Conservation (phyloP, 345 rosid species). For the Conringia planisiliqua region DNA sequence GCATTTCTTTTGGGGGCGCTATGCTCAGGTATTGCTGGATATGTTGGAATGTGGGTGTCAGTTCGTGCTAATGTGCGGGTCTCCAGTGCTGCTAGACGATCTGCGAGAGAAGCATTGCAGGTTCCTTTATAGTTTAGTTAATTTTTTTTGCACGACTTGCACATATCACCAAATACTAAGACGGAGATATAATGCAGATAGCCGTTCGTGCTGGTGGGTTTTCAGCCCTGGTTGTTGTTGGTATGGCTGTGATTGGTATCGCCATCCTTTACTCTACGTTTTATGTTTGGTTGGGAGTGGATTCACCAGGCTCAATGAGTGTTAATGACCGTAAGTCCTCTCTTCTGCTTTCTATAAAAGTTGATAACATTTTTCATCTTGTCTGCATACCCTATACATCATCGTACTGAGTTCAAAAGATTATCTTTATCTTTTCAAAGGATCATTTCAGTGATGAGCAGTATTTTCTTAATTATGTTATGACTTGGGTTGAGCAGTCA, state of each 20-base stretch:
- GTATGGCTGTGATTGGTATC: conserved; percentile 97
- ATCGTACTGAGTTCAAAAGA: neutral
- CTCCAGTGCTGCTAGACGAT: conserved; percentile 97
- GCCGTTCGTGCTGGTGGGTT: conserved; percentile 99
- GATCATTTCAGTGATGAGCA: neutral
- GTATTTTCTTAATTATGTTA: neutral
- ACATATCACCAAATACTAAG: conserved; percentile 28
- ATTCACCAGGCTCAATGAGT: conserved; percentile 78
- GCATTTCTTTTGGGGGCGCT: conserved; percentile 93
- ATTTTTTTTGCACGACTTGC: conserved; percentile 18
- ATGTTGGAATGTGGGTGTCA: conserved; percentile 99
- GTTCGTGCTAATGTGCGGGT: conserved; percentile 99
- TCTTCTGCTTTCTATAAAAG: conserved; percentile 9
- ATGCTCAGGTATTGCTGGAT: conserved; percentile 95
- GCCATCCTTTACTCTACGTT: conserved; percentile 90
- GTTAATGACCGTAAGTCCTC: conserved; percentile 79
- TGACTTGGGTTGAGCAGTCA: neutral
- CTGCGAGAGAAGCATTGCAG: conserved; percentile 99
- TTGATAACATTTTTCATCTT: neutral
- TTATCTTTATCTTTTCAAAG: neutral
- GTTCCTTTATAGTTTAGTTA: conserved; percentile 38
- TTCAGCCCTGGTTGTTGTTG: conserved; percentile 97
- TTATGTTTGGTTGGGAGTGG: conserved; percentile 93
- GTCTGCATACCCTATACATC: neutral
- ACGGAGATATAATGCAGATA: conserved; percentile 47